These are phyloP conservation scores for Flueggea neowawraea DNA, from an alignment of 441 rosid genomes.

Conservation along the genomic window DNA sequence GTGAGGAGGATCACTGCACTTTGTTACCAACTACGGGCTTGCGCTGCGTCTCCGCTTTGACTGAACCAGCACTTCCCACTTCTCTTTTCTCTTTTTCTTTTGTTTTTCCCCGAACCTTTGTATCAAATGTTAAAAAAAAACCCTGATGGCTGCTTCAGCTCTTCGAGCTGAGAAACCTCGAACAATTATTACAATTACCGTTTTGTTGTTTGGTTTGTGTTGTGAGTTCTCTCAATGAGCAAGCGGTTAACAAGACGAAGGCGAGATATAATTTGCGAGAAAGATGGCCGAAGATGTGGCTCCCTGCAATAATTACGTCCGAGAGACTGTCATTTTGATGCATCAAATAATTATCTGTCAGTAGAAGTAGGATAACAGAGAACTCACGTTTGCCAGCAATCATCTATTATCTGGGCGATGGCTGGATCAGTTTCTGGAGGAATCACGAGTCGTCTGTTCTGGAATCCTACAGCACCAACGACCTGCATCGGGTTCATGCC, in stretches of 20 bases:
- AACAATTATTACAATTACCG: slow-evolving; percentile 29
- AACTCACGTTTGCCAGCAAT: slow-evolving; percentile 92
- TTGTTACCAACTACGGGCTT: slow-evolving; percentile 13
- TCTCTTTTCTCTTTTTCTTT: slow-evolving; percentile 18
- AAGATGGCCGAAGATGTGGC: slow-evolving; percentile 78
- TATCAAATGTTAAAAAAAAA: slow-evolving; percentile 14
- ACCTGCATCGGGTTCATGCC: slow-evolving; percentile 99
- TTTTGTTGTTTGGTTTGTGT: slow-evolving; percentile 21
- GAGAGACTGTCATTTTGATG: neutral
- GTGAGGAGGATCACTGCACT: slow-evolving; percentile 29
- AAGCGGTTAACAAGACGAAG: slow-evolving; percentile 55
- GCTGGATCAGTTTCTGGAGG: slow-evolving; percentile 69
- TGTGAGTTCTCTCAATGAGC: slow-evolving; percentile 40
- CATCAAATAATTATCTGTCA: too few species aligned
- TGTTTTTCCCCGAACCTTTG: slow-evolving; percentile 9
- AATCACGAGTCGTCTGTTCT: slow-evolving; percentile 85
- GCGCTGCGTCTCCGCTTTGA: slow-evolving; percentile 93
- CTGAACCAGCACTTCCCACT: slow-evolving; percentile 66
- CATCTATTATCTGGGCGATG: slow-evolving; percentile 71
- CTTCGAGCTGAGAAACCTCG: slow-evolving; percentile 56
- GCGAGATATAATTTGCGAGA: slow-evolving; percentile 66
- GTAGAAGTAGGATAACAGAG: too few species aligned
- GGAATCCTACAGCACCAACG: slow-evolving; percentile 99
- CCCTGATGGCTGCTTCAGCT: slow-evolving; percentile 36
- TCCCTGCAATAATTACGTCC: slow-evolving; percentile 50